Evolutionary conservation across 441 rosid species (phyloP).

Genomic region (Pelargonium fulgidum): DNA sequence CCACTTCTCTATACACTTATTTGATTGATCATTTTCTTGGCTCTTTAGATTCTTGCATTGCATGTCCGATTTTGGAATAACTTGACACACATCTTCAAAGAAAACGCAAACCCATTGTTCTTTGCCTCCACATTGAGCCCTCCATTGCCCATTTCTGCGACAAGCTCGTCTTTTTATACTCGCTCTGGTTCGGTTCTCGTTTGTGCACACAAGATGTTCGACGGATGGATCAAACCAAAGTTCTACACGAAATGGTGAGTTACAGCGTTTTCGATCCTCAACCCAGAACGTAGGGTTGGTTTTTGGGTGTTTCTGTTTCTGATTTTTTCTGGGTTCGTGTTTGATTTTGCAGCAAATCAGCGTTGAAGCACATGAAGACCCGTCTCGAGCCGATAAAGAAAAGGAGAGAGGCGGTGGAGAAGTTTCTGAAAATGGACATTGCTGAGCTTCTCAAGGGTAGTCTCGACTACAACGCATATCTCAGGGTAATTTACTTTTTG

Average conservation of each 20-base stretch:
- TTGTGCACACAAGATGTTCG: conserved; percentile 41
- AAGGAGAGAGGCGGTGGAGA: conserved; percentile 52
- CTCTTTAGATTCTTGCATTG: background rate
- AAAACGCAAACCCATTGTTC: background rate
- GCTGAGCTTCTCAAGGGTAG: conserved; percentile 59
- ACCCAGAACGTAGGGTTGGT: background rate
- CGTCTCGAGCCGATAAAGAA: conserved; percentile 57
- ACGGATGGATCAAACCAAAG: conserved; percentile 44
- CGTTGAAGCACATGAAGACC: conserved; percentile 43
- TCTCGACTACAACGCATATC: conserved; percentile 60
- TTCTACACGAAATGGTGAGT: conserved; percentile 59
- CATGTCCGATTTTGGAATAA: background rate
- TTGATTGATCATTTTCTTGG: background rate
- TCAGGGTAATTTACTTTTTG: conserved; percentile 44
- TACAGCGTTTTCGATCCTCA: background rate
- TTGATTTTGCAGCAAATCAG: conserved; percentile 44
- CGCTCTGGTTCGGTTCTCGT: background rate
- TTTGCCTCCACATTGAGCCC: background rate
- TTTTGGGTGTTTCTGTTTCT: background rate
- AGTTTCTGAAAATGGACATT: conserved; percentile 60
- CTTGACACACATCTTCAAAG: background rate
- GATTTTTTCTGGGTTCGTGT: background rate
- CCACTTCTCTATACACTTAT: background rate
- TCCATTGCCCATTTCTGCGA: background rate
- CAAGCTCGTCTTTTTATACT: background rate